These are phyloP conservation scores for Patellifolia procumbens DNA, from an alignment of 179 eudicot genomes.

Conservation along the genomic window DNA sequence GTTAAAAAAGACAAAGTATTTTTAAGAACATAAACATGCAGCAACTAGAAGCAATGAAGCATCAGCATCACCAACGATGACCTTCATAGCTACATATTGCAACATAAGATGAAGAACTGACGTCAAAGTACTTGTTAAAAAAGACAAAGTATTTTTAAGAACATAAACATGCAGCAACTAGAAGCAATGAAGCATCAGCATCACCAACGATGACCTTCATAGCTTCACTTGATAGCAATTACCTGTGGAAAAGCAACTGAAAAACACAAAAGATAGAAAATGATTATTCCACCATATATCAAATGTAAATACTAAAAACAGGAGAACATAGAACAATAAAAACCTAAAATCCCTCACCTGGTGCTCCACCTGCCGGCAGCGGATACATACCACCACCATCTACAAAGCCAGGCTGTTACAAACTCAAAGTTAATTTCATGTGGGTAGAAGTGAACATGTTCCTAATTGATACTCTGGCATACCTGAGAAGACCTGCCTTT, in stretches of 20 bases:
- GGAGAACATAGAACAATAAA: not conserved
- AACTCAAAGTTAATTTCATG: constrained; percentile 3
- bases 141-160: not conserved
- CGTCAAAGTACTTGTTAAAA: not conserved
- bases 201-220: constrained; percentile 8
- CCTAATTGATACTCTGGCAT: constrained; percentile 16
- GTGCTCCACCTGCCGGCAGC: constrained; percentile 37
- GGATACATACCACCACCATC: constrained; percentile 43
- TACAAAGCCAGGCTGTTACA: constrained; percentile 37
- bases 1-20: not conserved
- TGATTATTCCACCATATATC: not conserved
- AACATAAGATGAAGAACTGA: not conserved
- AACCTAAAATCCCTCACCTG: constrained; percentile 29
- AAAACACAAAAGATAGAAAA: not conserved
- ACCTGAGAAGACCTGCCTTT: constrained; percentile 90
- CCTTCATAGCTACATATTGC: no score
- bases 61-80: no score
- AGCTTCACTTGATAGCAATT: constrained; percentile 11
- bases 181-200: constrained; percentile 12
- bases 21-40: not conserved
- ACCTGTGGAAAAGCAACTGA: constrained; percentile 45
- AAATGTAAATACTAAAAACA: not conserved
- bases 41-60: no score
- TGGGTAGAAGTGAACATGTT: not conserved
- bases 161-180: no score